Evolutionary conservation across 257 asterid species (phyloP), one percentile per base, ranked within the genome.

Genomic region (Schizonepeta tenuifolia): DNA sequence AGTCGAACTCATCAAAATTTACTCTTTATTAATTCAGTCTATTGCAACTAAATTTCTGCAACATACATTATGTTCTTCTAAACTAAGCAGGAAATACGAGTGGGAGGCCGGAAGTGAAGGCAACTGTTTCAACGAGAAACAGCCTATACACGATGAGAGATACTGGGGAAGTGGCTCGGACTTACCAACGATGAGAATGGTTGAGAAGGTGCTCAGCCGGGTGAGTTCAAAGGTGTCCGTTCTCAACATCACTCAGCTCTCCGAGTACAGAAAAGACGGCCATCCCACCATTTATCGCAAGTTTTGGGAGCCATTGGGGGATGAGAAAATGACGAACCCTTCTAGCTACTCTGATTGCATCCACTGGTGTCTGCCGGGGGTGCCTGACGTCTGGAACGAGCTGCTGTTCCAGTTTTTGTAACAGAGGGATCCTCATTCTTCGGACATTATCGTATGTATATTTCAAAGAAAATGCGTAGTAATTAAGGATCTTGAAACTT

Each of bases 361-460:
- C 7, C 99, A 92, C 71, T 95, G 98, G 99, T 95, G 98, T 75
- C 71, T 95, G 80, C 98, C 99, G 0, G 99, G 99, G 12, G 91
- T 95, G 17, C 89, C 97, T 6, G 98, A 92, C 70, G 83, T 87
- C 1, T 95, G 99, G 99, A 95, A 95, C 75, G 90, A 92, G 82
- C 73, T 95, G 13, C 80, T 95, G 3, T 90, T 88, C 79, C 98
- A 95, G 41, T 75, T 79, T 66, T 77, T 95, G 77, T 92, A 75
- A 85, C 17, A 20, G 17, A 28, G 28, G n/a, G 61, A 56, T 72
- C 55, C 21, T 35, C 55, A 10, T 5, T 31, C 9, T 62, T 56
- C 7, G 15, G 28, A 6, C 24, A 28, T 74, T 41, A 56, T 55
- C 18, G 2, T n/a, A 13, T 74, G 68, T 56, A 56, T 8, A 74